These are phyloP conservation scores for Xylariaceae sp. DNA, from an alignment of 2,329 filamentous ascomycete genomes.

Conservation along the genomic window DNA sequence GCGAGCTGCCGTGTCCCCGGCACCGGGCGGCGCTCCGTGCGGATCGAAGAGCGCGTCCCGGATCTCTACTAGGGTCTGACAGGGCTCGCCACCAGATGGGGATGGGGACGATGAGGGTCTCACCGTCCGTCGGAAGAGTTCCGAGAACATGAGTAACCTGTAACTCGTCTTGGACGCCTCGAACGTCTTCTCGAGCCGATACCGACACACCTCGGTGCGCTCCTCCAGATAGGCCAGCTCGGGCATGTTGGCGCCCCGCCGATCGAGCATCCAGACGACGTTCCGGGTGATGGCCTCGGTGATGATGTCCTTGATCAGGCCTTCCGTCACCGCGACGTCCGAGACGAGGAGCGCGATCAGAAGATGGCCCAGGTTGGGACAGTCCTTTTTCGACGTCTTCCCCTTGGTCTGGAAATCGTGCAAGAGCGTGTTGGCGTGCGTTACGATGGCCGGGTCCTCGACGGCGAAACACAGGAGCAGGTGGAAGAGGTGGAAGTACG, in stretches of 20 bases:
- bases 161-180: conserved; percentile 42
- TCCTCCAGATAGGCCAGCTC: conserved; percentile 44
- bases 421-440: conserved; percentile 37
- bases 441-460: conserved; percentile 32
- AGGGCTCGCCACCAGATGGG: no score
- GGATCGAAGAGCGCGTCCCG: conserved; percentile 41
- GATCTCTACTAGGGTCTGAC: conserved; percentile 33
- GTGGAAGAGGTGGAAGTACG: conserved; percentile 48
- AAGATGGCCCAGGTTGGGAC: conserved; percentile 45
- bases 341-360: conserved; percentile 43
- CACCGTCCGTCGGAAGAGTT: conserved; percentile 42
- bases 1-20: conserved; percentile 33
- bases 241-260: conserved; percentile 30
- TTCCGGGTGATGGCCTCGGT: conserved; percentile 46
- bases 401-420: conserved; percentile 35
- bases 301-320: conserved; percentile 38
- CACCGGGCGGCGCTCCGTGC: conserved; percentile 41
- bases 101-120: no score
- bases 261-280: conserved; percentile 46
- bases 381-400: conserved; percentile 35
- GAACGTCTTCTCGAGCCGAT: conserved; percentile 44
- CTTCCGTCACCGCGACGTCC: conserved; percentile 35
- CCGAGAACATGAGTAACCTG: conserved; percentile 47
- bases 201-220: conserved; percentile 35
- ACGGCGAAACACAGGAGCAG: conserved; percentile 43